Base-by-base conservation (phyloP, 352 stramenopile species). In the Phytophthora quininea region DNA sequence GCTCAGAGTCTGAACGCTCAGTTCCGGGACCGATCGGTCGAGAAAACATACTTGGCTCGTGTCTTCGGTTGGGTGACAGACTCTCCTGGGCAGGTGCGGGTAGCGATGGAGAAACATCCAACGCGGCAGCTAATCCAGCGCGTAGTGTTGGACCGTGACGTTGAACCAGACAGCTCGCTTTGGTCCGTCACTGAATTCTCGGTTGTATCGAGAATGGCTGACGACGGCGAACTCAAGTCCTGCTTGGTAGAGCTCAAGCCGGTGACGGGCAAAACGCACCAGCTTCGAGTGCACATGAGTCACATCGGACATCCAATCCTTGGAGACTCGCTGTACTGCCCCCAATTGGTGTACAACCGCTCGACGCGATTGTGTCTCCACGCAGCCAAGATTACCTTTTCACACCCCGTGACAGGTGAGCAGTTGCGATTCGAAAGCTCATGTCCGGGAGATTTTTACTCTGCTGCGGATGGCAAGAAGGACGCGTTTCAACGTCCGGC, bases 221-320 rank as follows among this genome's bases (percentile, higher is more conserved):
- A 24, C 29, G 51, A 54, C 11, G 19, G 52, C 24, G 49, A 57
- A 0, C 14, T 32, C 24, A 60, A 68, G 4, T 80, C 62, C 24
- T 85, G 82, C 5, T 64, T 88, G 11, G 61, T 96, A 60, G 58
- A 89, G 47, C 82, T 97, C 33, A 83, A 73, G 50, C 87, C 90
- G 2, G 54, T 93, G 37, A 96, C 88, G 0, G 87, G 88, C 42
- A 88, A 97, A 73, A 97, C 92, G n/a, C 96, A 99, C 79, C 96
- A 99, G 77, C 77, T 99, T 30, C 94, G 97, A 74, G 89, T 98
- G 49, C 96, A 99, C 69, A 92, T 97, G 84, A 79, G 93, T 32
- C 78, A 92, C 19, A 70, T 98, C 48, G 94, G 92, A 9, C 91
- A 98, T 66, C 90, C 95, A 10, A 98, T 99, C 62, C 77, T 98